Conservation (phyloP, 2,329 filamentous ascomycete species). For the Corynespora cassiicola region DNA sequence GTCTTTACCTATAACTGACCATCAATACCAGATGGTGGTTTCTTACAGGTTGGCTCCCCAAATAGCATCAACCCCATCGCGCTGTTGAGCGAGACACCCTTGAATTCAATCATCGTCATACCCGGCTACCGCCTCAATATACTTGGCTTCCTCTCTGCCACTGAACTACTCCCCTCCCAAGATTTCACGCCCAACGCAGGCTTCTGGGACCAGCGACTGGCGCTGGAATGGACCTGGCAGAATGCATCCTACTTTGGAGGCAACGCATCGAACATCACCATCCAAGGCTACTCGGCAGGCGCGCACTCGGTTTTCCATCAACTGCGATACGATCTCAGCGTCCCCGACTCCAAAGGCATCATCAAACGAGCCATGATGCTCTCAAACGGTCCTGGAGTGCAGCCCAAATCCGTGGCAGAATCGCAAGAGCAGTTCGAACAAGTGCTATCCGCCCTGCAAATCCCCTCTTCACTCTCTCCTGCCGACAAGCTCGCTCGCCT, state of each 20-base stretch:
- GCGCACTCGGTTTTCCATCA: constrained; percentile 65
- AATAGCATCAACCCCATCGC: constrained; percentile 55
- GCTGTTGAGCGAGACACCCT: constrained; percentile 57
- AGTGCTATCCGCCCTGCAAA: constrained; percentile 52
- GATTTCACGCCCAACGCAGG: constrained; percentile 56
- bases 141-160: constrained; percentile 62
- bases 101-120: constrained; percentile 57
- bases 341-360: constrained; percentile 53
- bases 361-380: constrained; percentile 61
- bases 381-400: constrained; percentile 60
- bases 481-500: constrained; percentile 56
- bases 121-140: constrained; percentile 64
- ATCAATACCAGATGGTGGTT: constrained; percentile 59
- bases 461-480: constrained; percentile 48
- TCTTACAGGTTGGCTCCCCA: constrained; percentile 62
- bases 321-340: constrained; percentile 61
- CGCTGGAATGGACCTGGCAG: constrained; percentile 62
- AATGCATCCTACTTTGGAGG: constrained; percentile 61
- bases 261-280: constrained; percentile 57
- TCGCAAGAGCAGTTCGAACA: constrained; percentile 61
- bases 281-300: constrained; percentile 64
- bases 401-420: constrained; percentile 56
- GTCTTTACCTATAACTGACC: constrained; percentile 4
- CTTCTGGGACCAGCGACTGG: constrained; percentile 64
- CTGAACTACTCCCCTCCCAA: constrained; percentile 51